phyloP scores from a whole-genome alignment of 345 rosid species.

The Durio zibethinus region DNA sequence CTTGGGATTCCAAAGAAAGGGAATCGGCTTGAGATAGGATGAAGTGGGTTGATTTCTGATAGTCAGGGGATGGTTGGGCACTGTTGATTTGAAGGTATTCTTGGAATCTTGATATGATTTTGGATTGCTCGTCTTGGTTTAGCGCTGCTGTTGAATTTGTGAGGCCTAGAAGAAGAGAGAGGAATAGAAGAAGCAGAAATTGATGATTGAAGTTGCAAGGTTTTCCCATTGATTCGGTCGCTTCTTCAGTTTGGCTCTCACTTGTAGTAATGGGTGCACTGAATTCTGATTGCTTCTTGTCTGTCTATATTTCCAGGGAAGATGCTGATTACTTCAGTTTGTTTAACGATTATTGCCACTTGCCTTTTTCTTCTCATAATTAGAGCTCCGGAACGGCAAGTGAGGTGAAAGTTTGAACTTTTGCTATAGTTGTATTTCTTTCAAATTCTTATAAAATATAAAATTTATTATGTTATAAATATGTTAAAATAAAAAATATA shows the following conservation, averaged over 20 bases:
- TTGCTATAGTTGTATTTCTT: no score
- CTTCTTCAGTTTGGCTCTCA: background rate
- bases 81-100: constrained; percentile 86
- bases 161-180: constrained; percentile 2
- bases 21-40: constrained; percentile 60
- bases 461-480: no score
- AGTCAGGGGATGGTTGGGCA: constrained; percentile 76
- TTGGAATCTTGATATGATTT: constrained; percentile 67
- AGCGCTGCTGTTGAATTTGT: background rate
- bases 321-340: background rate
- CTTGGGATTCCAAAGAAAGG: constrained; percentile 57
- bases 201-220: background rate
- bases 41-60: constrained; percentile 54
- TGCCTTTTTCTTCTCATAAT: no score
- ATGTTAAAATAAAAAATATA: no score
- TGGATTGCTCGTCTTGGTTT: constrained; percentile 18
- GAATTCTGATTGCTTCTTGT: background rate
- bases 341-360: background rate
- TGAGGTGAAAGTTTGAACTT: no score
- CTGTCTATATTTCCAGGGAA: background rate
- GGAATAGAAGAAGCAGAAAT: background rate
- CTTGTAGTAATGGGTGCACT: background rate
- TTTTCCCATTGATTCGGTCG: background rate
- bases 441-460: no score
- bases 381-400: no score